A percentile compares a stretch with the other conserved stretches of the same genome.
These are phyloP conservation scores for Dendryphion nanum DNA, from an alignment of 2,329 filamentous ascomycete species.

Conservation along the genomic window DNA sequence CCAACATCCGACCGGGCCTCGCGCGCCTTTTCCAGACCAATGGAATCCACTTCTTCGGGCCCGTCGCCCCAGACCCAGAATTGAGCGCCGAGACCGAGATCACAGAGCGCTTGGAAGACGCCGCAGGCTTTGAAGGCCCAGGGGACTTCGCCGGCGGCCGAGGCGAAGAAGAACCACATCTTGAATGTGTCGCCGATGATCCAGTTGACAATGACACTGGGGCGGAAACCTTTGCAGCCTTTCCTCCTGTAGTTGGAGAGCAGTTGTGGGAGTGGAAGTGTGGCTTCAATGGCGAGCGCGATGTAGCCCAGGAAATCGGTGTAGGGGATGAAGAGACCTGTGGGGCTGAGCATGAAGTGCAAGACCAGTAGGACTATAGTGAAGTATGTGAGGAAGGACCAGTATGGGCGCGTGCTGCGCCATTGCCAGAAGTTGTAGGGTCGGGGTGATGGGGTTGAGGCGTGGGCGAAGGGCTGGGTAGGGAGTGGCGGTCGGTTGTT, in stretches of 20 bases:
- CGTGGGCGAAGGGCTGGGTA: conserved; percentile 60
- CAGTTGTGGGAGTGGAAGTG: conserved; percentile 78
- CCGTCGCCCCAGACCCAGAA: conserved; percentile 51
- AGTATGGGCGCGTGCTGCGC: conserved; percentile 73
- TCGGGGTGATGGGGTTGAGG: conserved; percentile 50
- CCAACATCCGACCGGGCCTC: too few relatives aligned
- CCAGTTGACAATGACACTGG: conserved; percentile 76
- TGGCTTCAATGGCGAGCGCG: conserved; percentile 77
- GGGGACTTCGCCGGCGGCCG: conserved; percentile 65
- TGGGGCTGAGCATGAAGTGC: conserved; percentile 65
- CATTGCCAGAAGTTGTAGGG: conserved; percentile 85
- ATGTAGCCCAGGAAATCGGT: conserved; percentile 68
- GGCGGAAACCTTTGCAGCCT: conserved; percentile 74
- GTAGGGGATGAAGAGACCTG: conserved; percentile 62
- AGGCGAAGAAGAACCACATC: conserved; percentile 74
- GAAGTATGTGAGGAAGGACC: conserved; percentile 72
- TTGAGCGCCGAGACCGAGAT: conserved; percentile 71
- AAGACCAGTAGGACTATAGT: conserved; percentile 59
- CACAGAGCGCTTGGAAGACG: conserved; percentile 76
- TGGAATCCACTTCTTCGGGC: conserved; percentile 3
- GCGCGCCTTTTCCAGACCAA: conserved; percentile 1
- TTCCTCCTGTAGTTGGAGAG: conserved; percentile 65
- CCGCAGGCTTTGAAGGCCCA: conserved; percentile 80
- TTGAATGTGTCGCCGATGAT: conserved; percentile 80
- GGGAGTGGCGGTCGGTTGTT: conserved; percentile 51